Evolutionary conservation across 495 filamentous ascomycete genomes (phyloP).

Genomic region (Penicillium robsamsonii): DNA sequence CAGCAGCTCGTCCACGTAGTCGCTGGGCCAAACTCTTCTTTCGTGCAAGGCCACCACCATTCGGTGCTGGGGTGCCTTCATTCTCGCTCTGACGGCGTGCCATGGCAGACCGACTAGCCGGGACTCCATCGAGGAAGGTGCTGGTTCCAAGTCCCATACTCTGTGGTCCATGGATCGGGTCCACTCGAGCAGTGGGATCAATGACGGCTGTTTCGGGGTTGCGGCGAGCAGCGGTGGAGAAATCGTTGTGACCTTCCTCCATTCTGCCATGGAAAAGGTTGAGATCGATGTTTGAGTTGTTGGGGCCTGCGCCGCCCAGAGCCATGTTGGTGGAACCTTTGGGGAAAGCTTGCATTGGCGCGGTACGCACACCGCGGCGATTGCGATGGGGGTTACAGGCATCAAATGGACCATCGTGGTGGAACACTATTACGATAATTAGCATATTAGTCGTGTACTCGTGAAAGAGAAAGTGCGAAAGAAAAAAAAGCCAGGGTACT

Average conservation of each 20-base stretch:
- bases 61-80: conserved; percentile 42
- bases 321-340: conserved; percentile 88
- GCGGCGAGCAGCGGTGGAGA: conserved; percentile 39
- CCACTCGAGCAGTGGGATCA: conserved; percentile 57
- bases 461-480: neutral
- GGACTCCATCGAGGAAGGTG: conserved; percentile 93
- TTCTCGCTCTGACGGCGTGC: conserved; percentile 69
- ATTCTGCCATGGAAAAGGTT: conserved; percentile 76
- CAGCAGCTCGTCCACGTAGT: conserved; percentile 56
- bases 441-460: conserved; percentile 3
- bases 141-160: conserved; percentile 85
- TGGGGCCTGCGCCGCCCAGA: conserved; percentile 81
- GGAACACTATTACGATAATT: conserved; percentile 67
- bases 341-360: conserved; percentile 97
- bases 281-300: conserved; percentile 79
- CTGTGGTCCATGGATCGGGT: conserved; percentile 79
- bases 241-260: conserved; percentile 86
- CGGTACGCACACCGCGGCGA: conserved; percentile 73
- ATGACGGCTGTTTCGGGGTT: conserved; percentile 46
- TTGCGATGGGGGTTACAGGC: conserved; percentile 97
- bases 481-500: conserved; percentile 34
- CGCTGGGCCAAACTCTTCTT: conserved; percentile 94
- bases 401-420: conserved; percentile 98
- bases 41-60: conserved; percentile 72
- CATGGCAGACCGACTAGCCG: conserved; percentile 80